phyloP scores from a whole-genome alignment of 1,284 basidiomycete species.

The Microbotryum saponariae region DNA sequence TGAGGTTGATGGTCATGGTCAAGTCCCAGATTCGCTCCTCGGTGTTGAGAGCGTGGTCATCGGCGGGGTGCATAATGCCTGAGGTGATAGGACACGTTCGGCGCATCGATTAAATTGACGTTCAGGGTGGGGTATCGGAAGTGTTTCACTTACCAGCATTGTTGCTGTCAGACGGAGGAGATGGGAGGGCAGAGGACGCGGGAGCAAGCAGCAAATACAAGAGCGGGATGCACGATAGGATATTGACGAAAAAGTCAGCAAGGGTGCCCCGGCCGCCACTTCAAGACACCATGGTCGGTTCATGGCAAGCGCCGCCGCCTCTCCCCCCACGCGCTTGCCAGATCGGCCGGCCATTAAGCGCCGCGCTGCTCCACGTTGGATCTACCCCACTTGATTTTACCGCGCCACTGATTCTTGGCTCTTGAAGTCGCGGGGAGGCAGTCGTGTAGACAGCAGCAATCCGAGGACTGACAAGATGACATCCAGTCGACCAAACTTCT shows the following conservation, averaged over 20 bases:
- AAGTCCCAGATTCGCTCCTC: conserved; percentile 81
- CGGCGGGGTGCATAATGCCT: conserved; percentile 90
- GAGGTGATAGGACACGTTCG: conserved; percentile 12
- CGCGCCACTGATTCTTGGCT: neutral
- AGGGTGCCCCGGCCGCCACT: too few relatives aligned
- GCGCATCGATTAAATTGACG: neutral
- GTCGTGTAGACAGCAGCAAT: conserved; percentile 1
- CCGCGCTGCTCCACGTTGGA: neutral
- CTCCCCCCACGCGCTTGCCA: too few relatives aligned
- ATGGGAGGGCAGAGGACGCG: neutral
- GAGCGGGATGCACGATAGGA: too few relatives aligned
- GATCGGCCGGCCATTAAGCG: too few relatives aligned
- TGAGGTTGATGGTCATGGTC: conserved; percentile 67
- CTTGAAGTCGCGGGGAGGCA: neutral
- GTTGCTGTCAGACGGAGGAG: conserved; percentile 45
- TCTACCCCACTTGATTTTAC: neutral
- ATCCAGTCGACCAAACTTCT: conserved; percentile 80
- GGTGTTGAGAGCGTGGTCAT: conserved; percentile 90
- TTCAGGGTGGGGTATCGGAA: neutral
- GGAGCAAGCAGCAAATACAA: neutral
- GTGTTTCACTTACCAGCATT: conserved; percentile 57
- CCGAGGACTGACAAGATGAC: conserved; percentile 62
- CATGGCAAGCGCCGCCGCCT: too few relatives aligned
- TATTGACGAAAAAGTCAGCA: too few relatives aligned
- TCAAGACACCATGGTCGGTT: too few relatives aligned